A percentile compares a stretch with the other conserved stretches of the same genome.
These are phyloP conservation scores for Coffea humblotiana DNA, from an alignment of 305 asterid species.

Conservation along the genomic window DNA sequence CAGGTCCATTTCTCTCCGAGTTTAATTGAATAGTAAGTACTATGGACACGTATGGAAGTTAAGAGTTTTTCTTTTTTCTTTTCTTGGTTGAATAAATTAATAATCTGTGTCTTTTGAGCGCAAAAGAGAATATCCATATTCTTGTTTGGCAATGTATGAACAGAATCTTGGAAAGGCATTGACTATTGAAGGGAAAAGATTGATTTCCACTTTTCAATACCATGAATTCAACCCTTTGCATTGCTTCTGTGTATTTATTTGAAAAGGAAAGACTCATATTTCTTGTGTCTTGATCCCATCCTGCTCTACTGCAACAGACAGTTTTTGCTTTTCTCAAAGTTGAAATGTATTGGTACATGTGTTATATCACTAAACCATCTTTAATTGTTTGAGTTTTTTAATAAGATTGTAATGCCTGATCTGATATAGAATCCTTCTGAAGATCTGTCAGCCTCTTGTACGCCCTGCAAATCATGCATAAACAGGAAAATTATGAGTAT, in stretches of 20 bases:
- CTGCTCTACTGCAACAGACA: neutral
- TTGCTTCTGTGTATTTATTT: neutral
- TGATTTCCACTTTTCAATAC: neutral
- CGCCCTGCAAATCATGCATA: constrained; percentile 55
- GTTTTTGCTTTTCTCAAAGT: neutral
- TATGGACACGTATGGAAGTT: neutral
- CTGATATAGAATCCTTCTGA: constrained; percentile 89
- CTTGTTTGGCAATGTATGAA: neutral
- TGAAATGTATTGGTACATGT: constrained; percentile 1
- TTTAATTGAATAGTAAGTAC: neutral
- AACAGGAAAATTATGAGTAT: constrained; percentile 23
- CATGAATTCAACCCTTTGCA: neutral
- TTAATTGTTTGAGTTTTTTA: constrained; percentile 71
- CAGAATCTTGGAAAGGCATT: neutral
- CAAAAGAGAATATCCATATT: neutral
- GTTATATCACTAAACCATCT: constrained; percentile 78
- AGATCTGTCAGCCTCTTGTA: constrained; percentile 93
- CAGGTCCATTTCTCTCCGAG: neutral
- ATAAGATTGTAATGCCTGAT: constrained; percentile 70
- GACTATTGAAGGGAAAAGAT: neutral
- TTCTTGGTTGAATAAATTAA: too few species aligned
- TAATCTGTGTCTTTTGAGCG: neutral
- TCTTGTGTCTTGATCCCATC: neutral
- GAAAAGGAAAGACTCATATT: neutral
- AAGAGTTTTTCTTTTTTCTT: neutral